Base-by-base conservation (phyloP, 768 basidiomycete genomes). In the Polyporus arcularius region DNA sequence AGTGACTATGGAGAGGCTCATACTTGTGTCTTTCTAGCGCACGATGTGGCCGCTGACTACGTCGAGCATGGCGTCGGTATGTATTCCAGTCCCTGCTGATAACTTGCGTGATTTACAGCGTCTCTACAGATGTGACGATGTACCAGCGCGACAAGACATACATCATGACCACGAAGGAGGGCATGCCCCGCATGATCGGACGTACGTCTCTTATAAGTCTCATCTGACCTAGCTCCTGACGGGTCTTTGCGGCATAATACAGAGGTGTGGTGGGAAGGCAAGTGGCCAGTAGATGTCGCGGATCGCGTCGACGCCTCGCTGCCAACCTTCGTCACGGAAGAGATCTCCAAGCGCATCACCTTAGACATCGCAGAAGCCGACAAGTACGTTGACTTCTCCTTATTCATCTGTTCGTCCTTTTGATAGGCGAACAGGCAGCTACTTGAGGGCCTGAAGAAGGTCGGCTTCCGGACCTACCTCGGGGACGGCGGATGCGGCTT, bases 401-500 rank as follows among this genome's bases (percentile, higher is more conserved):
- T 12, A 39, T 9, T 9, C 40, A 15, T 41, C 2, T 8, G 6
- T 53, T n/a, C 49, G 16, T 41, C 15, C 35, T 48, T 26, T 38
- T 5, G 32, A 38, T 18, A 9, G 51, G 30, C 39, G 15, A 21
- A 10, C 56, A 62, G 60, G 83, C 81, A 61, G 18, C 58, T 85
- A 16, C 78, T 89, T 1, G 82, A 87, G 4, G 85, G 79, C 6
- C 76, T 92, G 15, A 72, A 78, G 40, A 77, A 77, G 58, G 76
- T 75, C 3, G 89, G 89, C 4, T 91, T 89, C 75, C 80, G 78
- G 57, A 66, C 77, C 11, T 82, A 79, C 49, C 65, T 70, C 9
- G 88, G 87, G 9, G 75, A 75, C 38, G 79, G 84, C 6, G 81
- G 75, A n/a, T 74, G 80, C 1, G 88, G 88, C 0, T 77, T 84